These are phyloP conservation scores for Tuber calosporum DNA, from an alignment of 495 filamentous ascomycete genomes.

Conservation along the genomic window DNA sequence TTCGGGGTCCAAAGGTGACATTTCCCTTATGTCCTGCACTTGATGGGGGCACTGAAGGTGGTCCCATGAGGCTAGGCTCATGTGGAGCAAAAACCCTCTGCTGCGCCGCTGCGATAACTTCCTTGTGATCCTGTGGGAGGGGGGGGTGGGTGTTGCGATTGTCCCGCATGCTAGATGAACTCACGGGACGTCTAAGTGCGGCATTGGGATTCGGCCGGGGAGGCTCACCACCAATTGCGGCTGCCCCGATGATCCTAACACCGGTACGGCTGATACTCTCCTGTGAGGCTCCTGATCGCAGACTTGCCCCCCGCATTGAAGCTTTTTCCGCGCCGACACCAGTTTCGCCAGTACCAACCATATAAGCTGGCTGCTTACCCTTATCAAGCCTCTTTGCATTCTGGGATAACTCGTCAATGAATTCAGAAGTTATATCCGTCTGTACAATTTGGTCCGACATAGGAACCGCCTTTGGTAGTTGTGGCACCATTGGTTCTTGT, in stretches of 20 bases:
- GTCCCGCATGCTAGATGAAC: slow-evolving; percentile 57
- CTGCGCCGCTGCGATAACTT: slow-evolving; percentile 72
- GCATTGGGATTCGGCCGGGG: slow-evolving; percentile 8
- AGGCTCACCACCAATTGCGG: slow-evolving; percentile 4
- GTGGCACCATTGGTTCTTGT: not conserved
- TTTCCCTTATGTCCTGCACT: slow-evolving; percentile 51
- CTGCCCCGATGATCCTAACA: not conserved
- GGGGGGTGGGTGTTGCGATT: slow-evolving; percentile 57
- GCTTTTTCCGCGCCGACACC: slow-evolving; percentile 24
- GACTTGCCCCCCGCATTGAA: slow-evolving; percentile 40
- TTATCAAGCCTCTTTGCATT: slow-evolving; percentile 25
- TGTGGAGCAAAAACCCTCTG: slow-evolving; percentile 43
- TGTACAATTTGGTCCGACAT: slow-evolving; percentile 64
- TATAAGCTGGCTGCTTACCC: slow-evolving; percentile 28
- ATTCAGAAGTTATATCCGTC: slow-evolving; percentile 64
- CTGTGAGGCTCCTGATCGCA: slow-evolving; percentile 33
- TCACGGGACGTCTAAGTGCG: slow-evolving; percentile 56
- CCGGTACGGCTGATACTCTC: slow-evolving; percentile 35
- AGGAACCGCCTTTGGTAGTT: slow-evolving; percentile 37
- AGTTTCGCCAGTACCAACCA: slow-evolving; percentile 22
- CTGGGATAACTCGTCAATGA: slow-evolving; percentile 53
- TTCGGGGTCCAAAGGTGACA: slow-evolving; percentile 57
- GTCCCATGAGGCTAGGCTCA: slow-evolving; percentile 61
- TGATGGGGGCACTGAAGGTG: slow-evolving; percentile 74
- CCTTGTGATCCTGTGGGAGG: slow-evolving; percentile 70